Evolutionary conservation across 768 basidiomycete genomes (phyloP), one percentile per base, ranked within the genome.

Genomic region (Rhizopogon vinicolor): DNA sequence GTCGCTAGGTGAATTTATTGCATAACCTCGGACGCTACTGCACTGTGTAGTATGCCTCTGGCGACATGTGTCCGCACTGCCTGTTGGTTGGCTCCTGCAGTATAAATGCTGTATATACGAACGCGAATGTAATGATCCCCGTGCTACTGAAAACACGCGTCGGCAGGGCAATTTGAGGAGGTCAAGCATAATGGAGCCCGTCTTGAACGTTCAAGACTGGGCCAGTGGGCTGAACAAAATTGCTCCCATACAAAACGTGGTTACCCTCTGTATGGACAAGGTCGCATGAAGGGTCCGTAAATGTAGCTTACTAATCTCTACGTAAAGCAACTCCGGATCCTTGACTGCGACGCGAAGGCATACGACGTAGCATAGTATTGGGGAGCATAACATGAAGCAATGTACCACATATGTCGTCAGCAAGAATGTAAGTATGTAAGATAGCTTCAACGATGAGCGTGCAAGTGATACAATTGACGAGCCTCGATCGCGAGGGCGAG

Each of bases 351-450:
- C 14, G 1, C 14, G 37, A 37, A 9, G 39, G 48, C 48, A 49
- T 37, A 49, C 35, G 8, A 49, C 22, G 33, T 49, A 49, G 22
- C 48, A 49, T 49, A 3, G 19, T 35, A 49, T 49, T 49, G 48
- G 3, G 35, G 35, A 37, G 35, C 35, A 37, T 37, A 37, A 49
- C 48, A 49, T 37, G 12, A 37, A 37, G 35, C 13, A 37, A 49
- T 49, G 46, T 37, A 49, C 46, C 33, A 28, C 46, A 49, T 53
- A 70, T 68, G 60, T 70, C 65, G 19, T 35, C 65, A 72, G 51
- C 58, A 57, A 56, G 41, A 58, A 52, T 41, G 35, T 49, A 14
- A 49, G 35, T 37, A 37, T 49, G 48, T 49, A 49, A 37, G 22
- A 49, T 49, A 49, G 14, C 35, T 49, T 49, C 48, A 49, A 37